phyloP scores from a whole-genome alignment of 1,284 basidiomycete genomes.

The Trichosporon inkin region DNA sequence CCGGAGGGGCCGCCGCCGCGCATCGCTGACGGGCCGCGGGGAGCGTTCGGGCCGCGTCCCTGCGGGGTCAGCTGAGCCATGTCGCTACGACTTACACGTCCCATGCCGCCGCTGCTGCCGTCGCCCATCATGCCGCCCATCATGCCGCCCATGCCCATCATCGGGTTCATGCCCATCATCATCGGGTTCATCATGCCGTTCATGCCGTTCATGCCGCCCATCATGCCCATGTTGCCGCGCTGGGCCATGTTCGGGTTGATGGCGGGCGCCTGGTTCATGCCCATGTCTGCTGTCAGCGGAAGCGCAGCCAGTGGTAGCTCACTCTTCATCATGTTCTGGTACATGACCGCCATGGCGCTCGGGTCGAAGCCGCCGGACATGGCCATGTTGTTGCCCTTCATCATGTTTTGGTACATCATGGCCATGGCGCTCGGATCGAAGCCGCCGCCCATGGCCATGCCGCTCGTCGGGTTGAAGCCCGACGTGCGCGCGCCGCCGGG shows the following conservation, averaged over 20 bases:
- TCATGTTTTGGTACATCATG: constrained; percentile 57
- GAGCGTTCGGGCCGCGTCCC: constrained; percentile 39
- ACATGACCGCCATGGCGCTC: constrained; percentile 56
- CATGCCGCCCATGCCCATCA: constrained; percentile 18
- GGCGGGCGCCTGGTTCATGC: constrained; percentile 43
- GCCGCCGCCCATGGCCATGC: constrained; percentile 26
- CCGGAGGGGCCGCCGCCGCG: constrained; percentile 40
- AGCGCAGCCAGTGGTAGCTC: not conserved
- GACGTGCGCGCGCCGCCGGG: constrained; percentile 27
- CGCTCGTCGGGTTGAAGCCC: constrained; percentile 22
- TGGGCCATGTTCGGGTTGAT: constrained; percentile 48
- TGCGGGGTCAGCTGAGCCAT: constrained; percentile 9
- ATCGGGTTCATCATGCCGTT: constrained; percentile 12
- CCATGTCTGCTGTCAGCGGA: constrained; percentile 28
- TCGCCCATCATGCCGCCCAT: constrained; percentile 18
- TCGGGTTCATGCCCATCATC: constrained; percentile 19
- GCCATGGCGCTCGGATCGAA: constrained; percentile 56
- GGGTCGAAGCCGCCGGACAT: constrained; percentile 50
- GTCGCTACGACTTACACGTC: constrained; percentile 18
- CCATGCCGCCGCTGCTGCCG: constrained; percentile 36
- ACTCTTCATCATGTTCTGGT: constrained; percentile 54
- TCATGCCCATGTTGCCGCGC: constrained; percentile 18
- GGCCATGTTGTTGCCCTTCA: constrained; percentile 37
- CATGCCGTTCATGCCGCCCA: constrained; percentile 21
- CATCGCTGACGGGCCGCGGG: constrained; percentile 53